Evolutionary conservation across 2,329 filamentous ascomycete species (phyloP).

Genomic region (Phyllosticta ampelicida): DNA sequence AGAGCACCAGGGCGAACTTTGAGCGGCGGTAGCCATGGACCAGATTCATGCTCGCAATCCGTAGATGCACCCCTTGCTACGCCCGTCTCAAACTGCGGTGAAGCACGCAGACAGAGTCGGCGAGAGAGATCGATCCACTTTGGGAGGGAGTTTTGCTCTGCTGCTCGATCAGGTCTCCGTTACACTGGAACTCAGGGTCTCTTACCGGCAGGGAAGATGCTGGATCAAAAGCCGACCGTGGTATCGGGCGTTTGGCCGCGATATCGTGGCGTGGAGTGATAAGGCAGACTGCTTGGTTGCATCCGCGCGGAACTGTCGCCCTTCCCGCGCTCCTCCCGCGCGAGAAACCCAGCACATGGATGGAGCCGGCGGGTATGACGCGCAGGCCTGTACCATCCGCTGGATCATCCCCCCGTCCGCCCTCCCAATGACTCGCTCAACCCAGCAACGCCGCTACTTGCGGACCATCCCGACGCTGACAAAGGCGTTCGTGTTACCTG

Average conservation of each 20-base stretch:
- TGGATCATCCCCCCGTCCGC: not conserved
- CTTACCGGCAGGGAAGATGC: not conserved
- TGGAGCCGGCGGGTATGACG: not conserved
- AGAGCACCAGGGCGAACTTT: no score
- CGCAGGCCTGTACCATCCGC: not conserved
- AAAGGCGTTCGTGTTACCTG: not conserved
- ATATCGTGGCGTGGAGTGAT: not conserved
- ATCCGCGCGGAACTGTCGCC: not conserved
- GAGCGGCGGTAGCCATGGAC: not conserved
- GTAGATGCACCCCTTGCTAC: not conserved
- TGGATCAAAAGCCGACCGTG: not conserved
- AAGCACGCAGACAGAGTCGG: not conserved
- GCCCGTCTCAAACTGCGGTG: not conserved
- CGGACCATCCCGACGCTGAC: not conserved
- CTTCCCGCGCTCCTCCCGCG: not conserved
- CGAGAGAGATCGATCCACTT: not conserved
- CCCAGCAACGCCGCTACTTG: not conserved
- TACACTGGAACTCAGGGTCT: not conserved
- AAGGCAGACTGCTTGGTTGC: not conserved
- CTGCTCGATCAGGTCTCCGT: not conserved
- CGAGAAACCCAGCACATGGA: not conserved
- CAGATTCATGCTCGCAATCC: not conserved
- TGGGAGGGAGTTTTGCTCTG: not conserved
- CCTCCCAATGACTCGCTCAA: not conserved
- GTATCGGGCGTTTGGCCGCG: not conserved